Base-by-base conservation (phyloP, 805 yeast genomes). In the Candida insectorum region DNA sequence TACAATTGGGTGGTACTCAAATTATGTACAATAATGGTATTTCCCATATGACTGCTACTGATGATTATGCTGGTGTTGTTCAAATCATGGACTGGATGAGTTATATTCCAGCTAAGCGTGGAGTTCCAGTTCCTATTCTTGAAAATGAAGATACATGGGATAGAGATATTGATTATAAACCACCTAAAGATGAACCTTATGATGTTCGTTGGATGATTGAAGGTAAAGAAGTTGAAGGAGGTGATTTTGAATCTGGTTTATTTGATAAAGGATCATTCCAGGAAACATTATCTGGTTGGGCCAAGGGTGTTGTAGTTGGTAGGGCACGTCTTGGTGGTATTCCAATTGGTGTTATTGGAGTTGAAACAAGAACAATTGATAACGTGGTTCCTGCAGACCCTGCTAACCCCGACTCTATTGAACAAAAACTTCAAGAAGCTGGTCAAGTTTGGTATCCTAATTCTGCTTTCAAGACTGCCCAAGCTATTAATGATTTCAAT, bases 401-500 rank as follows among this genome's bases (percentile, higher is more conserved):
- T 25, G 99, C 99, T 22, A 93, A 93, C 65, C 95, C 95, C 33
- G 88, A 79, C 36, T 89, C 97, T 12, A 86, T 93, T 26, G 98
- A 93, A 64, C 67, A 77, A 49, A 62, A 83, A 54, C 65, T 86
- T 40, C 94, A 85, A 62, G 98, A 93, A 65, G 97, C 99, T 43
- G 99, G 98, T 57, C 97, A 89, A 71, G 99, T 93, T 48, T 93
- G 99, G 99, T 86, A 89, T 71, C 99, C 99, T 51, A 93, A 93
- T 71, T 85, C 96, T 42, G 98, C 99, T 13, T 93, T 85, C 77
- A 93, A 93, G 79, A 93, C 99, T 28, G 95, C 99, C 3, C 98
- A 93, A 70, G 97, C 98, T 15, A 91, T 93, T 52, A 83, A 82
- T 47, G 98, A 93, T 60, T 93, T 93, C 79, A 93, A 93, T 74